A percentile compares a stretch with the other conserved stretches of the same genome.
phyloP scores from a whole-genome alignment of 2,329 filamentous ascomycete species.

The Colletotrichum sp. region DNA sequence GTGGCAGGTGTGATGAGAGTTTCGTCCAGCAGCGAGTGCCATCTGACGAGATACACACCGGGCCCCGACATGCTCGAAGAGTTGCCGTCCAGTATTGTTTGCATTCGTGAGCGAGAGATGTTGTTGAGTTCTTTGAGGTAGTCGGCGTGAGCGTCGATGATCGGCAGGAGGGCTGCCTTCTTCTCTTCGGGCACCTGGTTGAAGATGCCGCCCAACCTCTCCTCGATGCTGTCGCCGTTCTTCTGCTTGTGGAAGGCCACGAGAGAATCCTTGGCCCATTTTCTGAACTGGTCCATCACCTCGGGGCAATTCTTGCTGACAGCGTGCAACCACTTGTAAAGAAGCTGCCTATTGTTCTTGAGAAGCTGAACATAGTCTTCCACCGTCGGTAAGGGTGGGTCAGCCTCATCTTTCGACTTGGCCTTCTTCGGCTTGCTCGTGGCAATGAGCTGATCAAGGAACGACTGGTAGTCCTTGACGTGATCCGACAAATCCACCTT shows the following conservation, averaged over 20 bases:
- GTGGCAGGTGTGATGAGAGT: conserved; percentile 70
- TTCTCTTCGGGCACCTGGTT: conserved; percentile 49
- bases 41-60: conserved; percentile 73
- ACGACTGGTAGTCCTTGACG: conserved; percentile 68
- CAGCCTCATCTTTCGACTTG: conserved; percentile 34
- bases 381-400: conserved; percentile 56
- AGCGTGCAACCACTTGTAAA: conserved; percentile 75
- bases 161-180: conserved; percentile 48
- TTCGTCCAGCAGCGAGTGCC: conserved; percentile 74
- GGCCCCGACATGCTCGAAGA: conserved; percentile 57
- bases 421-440: conserved; percentile 50
- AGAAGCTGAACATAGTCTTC: conserved; percentile 75
- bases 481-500: conserved; percentile 74
- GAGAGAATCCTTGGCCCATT: conserved; percentile 64
- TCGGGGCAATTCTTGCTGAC: conserved; percentile 71
- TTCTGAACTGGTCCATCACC: conserved; percentile 63
- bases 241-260: conserved; percentile 54
- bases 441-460: conserved; percentile 75
- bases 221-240: conserved; percentile 35
- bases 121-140: conserved; percentile 63
- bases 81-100: conserved; percentile 55
- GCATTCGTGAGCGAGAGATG: conserved; percentile 60
- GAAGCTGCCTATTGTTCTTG: conserved; percentile 64
- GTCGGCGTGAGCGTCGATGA: conserved; percentile 63
- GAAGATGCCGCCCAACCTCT: conserved; percentile 46